Evolutionary conservation across 306 rosid genomes (phyloP).

Genomic region (Elaeagnus macrophylla): DNA sequence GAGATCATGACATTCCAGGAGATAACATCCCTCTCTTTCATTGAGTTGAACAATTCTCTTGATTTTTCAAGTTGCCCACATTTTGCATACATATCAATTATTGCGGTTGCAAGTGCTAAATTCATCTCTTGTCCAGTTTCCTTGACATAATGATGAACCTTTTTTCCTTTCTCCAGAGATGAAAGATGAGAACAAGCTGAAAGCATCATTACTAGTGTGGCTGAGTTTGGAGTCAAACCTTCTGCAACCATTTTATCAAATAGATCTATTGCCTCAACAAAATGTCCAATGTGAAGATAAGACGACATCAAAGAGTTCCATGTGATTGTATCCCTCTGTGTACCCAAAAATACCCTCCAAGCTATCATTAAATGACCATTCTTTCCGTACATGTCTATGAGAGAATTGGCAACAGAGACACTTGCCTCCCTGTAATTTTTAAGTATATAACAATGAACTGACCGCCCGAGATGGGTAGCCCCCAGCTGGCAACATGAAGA

Average conservation of each 20-base stretch:
- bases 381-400: conserved; percentile 69
- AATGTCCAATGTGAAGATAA: conserved; percentile 33
- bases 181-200: conserved; percentile 64
- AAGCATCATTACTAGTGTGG: conserved; percentile 47
- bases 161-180: conserved; percentile 46
- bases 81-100: conserved; percentile 78
- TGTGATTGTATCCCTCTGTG: conserved; percentile 33
- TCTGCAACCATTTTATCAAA: conserved; percentile 45
- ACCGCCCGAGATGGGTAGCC: conserved; percentile 40
- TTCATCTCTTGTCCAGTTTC: conserved; percentile 39
- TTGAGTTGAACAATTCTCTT: conserved; percentile 43
- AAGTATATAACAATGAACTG: conserved; percentile 49
- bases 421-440: conserved; percentile 33
- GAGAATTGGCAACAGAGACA: conserved; percentile 41
- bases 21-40: conserved; percentile 52
- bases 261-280: conserved; percentile 37
- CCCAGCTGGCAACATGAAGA: conserved; percentile 45
- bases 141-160: conserved; percentile 38
- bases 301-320: conserved; percentile 75
- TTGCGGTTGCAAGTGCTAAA: conserved; percentile 50
- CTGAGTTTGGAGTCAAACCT: conserved; percentile 39
- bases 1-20: conserved; percentile 75
- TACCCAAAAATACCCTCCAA: conserved; percentile 37
- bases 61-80: conserved; percentile 62
- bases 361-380: conserved; percentile 36